Evolutionary conservation across 2,329 filamentous ascomycete species (phyloP).

Genomic region (Trichophyton simii): DNA sequence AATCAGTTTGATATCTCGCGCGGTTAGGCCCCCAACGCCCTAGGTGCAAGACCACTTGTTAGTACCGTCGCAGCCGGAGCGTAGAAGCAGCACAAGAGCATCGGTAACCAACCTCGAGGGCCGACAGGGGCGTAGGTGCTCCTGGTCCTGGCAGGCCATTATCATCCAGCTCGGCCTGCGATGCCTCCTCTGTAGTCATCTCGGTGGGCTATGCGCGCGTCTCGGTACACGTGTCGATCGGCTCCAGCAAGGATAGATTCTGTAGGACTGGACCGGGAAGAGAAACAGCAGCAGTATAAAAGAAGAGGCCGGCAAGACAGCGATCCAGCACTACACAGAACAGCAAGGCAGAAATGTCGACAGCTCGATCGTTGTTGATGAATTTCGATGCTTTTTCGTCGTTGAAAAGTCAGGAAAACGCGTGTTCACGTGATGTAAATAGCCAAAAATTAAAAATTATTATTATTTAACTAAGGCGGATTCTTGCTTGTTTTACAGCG

Average conservation of each 20-base stretch:
- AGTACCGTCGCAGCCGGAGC: neutral
- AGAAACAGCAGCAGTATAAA: neutral
- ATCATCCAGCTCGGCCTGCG: constrained; percentile 64
- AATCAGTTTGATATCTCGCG: constrained; percentile 85
- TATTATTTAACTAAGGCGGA: too few relatives aligned
- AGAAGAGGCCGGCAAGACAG: neutral
- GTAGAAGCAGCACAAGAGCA: neutral
- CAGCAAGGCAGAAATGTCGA: neutral
- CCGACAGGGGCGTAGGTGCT: constrained; percentile 77
- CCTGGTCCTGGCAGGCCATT: constrained; percentile 66
- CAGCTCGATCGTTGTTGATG: neutral
- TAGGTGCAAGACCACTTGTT: constrained; percentile 27
- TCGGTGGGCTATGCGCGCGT: neutral
- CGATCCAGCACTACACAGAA: neutral
- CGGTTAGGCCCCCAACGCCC: constrained; percentile 83
- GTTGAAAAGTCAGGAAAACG: neutral
- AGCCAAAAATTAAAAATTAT: neutral
- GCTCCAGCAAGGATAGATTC: neutral
- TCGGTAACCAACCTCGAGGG: constrained; percentile 58
- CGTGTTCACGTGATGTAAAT: constrained; percentile 5
- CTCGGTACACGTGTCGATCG: neutral
- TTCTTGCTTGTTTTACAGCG: neutral
- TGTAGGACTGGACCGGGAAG: neutral
- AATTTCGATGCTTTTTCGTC: too few relatives aligned
- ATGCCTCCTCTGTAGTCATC: constrained; percentile 45